Evolutionary conservation across 1,284 basidiomycete genomes (phyloP), one percentile per base, ranked within the genome.

Genomic region (Microbotryum scabiosae): DNA sequence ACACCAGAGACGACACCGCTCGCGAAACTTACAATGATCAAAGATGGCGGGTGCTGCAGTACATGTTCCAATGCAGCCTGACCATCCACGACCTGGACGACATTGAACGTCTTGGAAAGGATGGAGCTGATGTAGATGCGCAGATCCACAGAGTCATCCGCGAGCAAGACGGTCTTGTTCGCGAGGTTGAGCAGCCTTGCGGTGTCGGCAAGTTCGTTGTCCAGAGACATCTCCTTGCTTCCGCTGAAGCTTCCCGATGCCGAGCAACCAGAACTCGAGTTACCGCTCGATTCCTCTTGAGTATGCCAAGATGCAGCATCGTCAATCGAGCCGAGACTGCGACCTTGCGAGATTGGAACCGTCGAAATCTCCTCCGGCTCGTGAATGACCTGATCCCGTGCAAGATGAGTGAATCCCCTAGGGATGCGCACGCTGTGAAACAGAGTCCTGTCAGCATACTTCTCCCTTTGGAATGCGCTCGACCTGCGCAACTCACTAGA

Each of bases 351-450:
- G 10, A 49, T 21, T 6, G 59, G 49, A 16, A 62, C 48, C 14
- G 44, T 8, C 16, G 21, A 30, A 7, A n/a, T 32, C 23, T 67
- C 57, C 32, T 62, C 60, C 9, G 58, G 53, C 14, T 59, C 59
- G 49, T 62, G 60, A 7, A 58, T 51, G 57, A 69, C 57, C 26
- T 61, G 61, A 4, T 61, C 66, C 44, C 59, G 57, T 18, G 67
- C 66, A 1, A 71, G 55, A 28, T 71, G 70, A n/a, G 56, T 61
- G 41, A 64, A 69, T 5, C 70, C 70, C 10, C 70, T 63, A 5
- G 66, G 65, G 5, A 71, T 46, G 1, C 54, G 63, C 14, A 65
- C 61, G n/a, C 52, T 58, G 21, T 10, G 52, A 16, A 14, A 30
- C 3, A 21, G 26, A 25, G 5, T 44, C 7, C 36, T 59, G 20